These are phyloP conservation scores for Penicillium sp. DNA, from an alignment of 2,329 filamentous ascomycete species.

Conservation along the genomic window DNA sequence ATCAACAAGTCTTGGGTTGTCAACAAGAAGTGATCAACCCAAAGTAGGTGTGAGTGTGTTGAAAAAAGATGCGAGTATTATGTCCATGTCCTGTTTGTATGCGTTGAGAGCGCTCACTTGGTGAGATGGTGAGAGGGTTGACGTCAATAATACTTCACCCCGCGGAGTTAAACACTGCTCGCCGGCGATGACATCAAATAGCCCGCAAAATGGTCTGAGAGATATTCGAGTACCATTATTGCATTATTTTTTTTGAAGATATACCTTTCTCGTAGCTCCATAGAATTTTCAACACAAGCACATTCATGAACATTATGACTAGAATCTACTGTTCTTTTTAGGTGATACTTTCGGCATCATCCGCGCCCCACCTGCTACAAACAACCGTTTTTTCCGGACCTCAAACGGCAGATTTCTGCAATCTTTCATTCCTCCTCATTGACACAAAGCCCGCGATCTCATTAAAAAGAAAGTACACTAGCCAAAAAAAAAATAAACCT, in stretches of 20 bases:
- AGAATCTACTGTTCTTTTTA: background rate
- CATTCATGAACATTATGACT: too few species aligned
- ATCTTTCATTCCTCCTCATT: too few species aligned
- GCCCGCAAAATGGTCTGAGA: background rate
- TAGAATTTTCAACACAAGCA: too few species aligned
- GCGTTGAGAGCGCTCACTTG: background rate
- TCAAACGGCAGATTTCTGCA: too few species aligned
- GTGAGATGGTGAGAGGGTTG: conserved; percentile 12
- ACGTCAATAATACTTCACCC: conserved; percentile 26
- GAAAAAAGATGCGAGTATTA: too few species aligned
- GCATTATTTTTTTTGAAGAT: too few species aligned
- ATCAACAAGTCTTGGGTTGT: background rate
- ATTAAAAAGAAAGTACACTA: too few species aligned
- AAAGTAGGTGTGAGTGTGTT: background rate
- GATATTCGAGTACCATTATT: too few species aligned
- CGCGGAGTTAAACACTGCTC: background rate
- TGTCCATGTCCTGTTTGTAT: background rate
- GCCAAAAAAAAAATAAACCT: too few species aligned
- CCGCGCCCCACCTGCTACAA: background rate
- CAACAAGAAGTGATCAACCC: background rate
- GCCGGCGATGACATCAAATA: conserved; percentile 1
- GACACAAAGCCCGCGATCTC: too few species aligned
- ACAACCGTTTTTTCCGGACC: background rate
- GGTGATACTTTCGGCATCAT: background rate
- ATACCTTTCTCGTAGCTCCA: too few species aligned